Conservation (phyloP, 345 rosid species). For the Populus pruinosa region DNA sequence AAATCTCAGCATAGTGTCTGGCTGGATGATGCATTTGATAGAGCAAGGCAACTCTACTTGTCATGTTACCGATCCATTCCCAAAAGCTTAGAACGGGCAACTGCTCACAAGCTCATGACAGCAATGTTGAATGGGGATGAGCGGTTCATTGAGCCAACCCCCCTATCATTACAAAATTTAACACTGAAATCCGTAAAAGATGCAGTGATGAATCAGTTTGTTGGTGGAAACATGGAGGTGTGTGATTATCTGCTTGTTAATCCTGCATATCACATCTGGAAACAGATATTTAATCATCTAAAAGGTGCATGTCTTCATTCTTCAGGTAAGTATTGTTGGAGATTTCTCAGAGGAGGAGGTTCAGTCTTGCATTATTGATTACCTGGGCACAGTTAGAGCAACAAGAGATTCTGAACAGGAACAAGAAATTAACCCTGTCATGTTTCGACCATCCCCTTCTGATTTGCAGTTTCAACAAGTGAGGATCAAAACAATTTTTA, state of each 20-base stretch:
- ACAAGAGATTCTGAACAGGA: conserved; percentile 36
- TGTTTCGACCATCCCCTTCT: conserved; percentile 69
- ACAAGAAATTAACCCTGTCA: conserved; percentile 47
- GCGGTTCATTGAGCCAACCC: conserved; percentile 94
- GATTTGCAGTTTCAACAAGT: conserved; percentile 83
- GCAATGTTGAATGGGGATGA: conserved; percentile 98
- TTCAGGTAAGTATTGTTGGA: conserved; percentile 91
- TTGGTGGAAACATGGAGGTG: conserved; percentile 96
- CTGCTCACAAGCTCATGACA: conserved; percentile 96
- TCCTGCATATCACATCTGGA: not conserved
- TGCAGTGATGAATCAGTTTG: conserved; percentile 94
- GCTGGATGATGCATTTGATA: conserved; percentile 99
- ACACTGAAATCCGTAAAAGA: conserved; percentile 70
- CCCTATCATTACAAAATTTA: conserved; percentile 72
- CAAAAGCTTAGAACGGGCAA: conserved; percentile 96
- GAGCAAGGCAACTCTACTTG: conserved; percentile 90
- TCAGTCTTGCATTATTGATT: conserved; percentile 80
- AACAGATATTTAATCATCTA: conserved; percentile 11
- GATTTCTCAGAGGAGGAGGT: conserved; percentile 90
- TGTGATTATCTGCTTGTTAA: conserved; percentile 12
- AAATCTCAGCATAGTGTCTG: conserved; percentile 92
- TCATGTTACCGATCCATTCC: conserved; percentile 97
- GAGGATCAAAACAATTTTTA: conserved; percentile 27
- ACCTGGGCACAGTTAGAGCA: conserved; percentile 85
- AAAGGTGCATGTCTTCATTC: conserved; percentile 13